Conservation (phyloP, 2,329 filamentous ascomycete species). For the Trichothecium sympodiale region DNA sequence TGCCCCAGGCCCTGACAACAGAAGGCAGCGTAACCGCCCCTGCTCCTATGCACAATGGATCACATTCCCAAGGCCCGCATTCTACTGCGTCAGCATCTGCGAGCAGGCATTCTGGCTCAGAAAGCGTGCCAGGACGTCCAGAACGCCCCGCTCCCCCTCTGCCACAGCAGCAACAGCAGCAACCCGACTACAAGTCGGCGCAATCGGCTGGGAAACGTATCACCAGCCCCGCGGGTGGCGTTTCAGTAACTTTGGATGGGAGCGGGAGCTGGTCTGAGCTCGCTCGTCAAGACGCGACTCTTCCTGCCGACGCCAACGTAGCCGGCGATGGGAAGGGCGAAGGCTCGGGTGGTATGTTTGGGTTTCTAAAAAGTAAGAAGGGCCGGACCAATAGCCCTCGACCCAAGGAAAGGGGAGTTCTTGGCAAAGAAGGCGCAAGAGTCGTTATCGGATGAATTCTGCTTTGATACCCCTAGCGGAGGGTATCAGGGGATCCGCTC, state of each 20-base stretch:
- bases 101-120: conserved; percentile 2
- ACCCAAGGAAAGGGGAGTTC: conserved; percentile 81
- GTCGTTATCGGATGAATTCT: conserved; percentile 56
- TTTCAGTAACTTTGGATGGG: conserved; percentile 85
- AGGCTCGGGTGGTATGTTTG: conserved; percentile 72
- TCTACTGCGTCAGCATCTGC: background rate
- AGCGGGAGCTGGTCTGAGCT: conserved; percentile 86
- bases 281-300: conserved; percentile 69
- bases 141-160: conserved; percentile 23
- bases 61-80: background rate
- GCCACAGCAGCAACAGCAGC: conserved; percentile 23
- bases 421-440: conserved; percentile 90
- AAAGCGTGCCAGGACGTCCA: conserved; percentile 8
- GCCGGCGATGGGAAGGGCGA: conserved; percentile 39
- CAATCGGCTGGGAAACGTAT: conserved; percentile 55
- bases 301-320: conserved; percentile 54
- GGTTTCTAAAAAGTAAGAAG: conserved; percentile 82
- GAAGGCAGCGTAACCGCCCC: too few relatives aligned
- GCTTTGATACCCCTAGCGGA: conserved; percentile 3
- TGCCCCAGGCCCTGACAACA: too few relatives aligned
- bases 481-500: too few relatives aligned
- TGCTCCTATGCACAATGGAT: too few relatives aligned
- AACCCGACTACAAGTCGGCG: conserved; percentile 34
- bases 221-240: conserved; percentile 67
- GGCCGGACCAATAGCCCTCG: conserved; percentile 86